Percentiles rank a stretch among this genome's conserved stretches.
Evolutionary conservation across 257 asterid species (phyloP).

Genomic region (Lavandula angustifolia): DNA sequence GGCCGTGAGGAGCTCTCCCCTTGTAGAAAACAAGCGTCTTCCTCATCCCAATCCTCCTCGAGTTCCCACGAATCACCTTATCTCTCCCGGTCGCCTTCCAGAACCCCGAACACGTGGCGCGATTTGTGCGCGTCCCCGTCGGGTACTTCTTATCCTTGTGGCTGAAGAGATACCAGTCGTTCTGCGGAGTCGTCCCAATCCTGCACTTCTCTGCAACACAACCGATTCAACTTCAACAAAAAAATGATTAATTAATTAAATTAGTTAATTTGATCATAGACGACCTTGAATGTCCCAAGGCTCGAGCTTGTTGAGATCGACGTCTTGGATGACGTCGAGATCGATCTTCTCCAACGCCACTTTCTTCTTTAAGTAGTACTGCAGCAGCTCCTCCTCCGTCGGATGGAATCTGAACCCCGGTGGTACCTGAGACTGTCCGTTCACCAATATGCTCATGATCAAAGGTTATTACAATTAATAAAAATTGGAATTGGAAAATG

Average conservation of each 20-base stretch:
- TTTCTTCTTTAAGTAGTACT: conserved; percentile 61
- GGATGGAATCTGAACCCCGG: conserved; percentile 78
- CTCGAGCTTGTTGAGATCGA: conserved; percentile 74
- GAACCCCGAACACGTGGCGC: conserved; percentile 63
- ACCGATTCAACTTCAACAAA: too few relatives aligned
- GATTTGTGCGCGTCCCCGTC: conserved; percentile 61
- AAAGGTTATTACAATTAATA: neutral
- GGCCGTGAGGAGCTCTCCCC: conserved; percentile 74
- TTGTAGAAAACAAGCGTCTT: conserved; percentile 44
- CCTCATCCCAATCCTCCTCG: neutral
- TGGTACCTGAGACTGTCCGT: conserved; percentile 64
- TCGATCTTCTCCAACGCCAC: conserved; percentile 49
- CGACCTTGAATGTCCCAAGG: conserved; percentile 77
- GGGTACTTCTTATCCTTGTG: conserved; percentile 77
- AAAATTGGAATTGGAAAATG: too few relatives aligned
- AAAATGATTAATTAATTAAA: neutral
- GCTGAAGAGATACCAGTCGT: conserved; percentile 68
- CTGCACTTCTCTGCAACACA: conserved; percentile 48
- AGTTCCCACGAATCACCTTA: conserved; percentile 50
- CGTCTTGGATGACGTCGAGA: conserved; percentile 61
- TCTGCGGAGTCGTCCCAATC: conserved; percentile 59
- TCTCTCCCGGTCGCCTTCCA: conserved; percentile 83
- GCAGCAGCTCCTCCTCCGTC: conserved; percentile 70
- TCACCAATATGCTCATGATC: conserved; percentile 54
- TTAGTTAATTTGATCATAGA: too few relatives aligned